Percentiles rank a stretch among this genome's conserved stretches.
These are phyloP conservation scores for Globisporangium heterothallicum DNA, from an alignment of 352 stramenopile genomes.

Conservation along the genomic window DNA sequence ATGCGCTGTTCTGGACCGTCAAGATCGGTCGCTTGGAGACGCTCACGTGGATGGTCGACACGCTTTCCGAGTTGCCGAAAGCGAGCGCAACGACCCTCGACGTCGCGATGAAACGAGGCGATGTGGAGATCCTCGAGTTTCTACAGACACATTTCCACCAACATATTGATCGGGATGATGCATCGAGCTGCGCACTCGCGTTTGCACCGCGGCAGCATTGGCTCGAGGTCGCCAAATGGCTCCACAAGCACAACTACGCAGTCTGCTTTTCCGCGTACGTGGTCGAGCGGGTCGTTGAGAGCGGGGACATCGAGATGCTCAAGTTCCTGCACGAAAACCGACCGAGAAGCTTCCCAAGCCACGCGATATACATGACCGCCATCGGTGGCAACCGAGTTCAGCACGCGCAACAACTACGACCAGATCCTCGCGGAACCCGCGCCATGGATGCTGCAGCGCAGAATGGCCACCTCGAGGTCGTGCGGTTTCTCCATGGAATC, in stretches of 20 bases:
- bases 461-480: conserved; percentile 5
- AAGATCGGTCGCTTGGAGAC: background rate
- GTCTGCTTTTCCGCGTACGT: conserved; percentile 8
- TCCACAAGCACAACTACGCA: conserved; percentile 2
- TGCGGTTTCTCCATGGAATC: conserved; percentile 7
- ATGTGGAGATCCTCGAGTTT: conserved; percentile 3
- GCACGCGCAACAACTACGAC: background rate
- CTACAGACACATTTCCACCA: background rate
- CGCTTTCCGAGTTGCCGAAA: background rate
- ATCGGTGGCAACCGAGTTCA: background rate
- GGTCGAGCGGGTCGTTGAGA: conserved; percentile 8
- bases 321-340: background rate
- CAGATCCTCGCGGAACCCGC: background rate
- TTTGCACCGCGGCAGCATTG: conserved; percentile 1
- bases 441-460: conserved; percentile 4
- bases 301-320: conserved; percentile 6
- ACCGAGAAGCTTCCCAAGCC: background rate
- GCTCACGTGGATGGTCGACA: conserved; percentile 2
- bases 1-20: conserved; percentile 3
- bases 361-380: conserved; percentile 5
- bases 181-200: conserved; percentile 1
- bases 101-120: conserved; percentile 5
- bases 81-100: background rate
- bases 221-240: conserved; percentile 7
- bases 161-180: background rate